These are phyloP conservation scores for Pseudogymnoascus sp. DNA, from an alignment of 2,329 filamentous ascomycete genomes.

Conservation along the genomic window DNA sequence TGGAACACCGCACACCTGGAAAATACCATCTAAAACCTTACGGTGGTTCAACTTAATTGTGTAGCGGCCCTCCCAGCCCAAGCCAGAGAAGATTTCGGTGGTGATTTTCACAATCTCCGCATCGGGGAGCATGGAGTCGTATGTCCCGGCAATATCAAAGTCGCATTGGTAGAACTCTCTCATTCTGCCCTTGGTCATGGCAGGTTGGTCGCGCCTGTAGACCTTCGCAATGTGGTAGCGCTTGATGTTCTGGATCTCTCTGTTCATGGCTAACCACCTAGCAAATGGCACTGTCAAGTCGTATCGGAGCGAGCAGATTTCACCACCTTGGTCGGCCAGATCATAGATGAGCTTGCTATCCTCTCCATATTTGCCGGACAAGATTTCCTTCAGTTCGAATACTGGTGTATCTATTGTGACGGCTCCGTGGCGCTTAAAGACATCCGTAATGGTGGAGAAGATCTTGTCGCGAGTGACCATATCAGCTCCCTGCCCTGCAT, in stretches of 20 bases:
- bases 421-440: conserved; percentile 78
- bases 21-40: conserved; percentile 87
- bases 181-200: conserved; percentile 87
- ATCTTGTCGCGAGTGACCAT: conserved; percentile 76
- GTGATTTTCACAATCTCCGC: conserved; percentile 81
- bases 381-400: conserved; percentile 80
- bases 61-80: conserved; percentile 57
- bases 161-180: conserved; percentile 97
- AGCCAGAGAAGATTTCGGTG: conserved; percentile 73
- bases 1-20: conserved; percentile 84
- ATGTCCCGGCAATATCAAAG: conserved; percentile 84
- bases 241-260: conserved; percentile 71
- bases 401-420: conserved; percentile 74
- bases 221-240: conserved; percentile 95
- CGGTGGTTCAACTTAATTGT: conserved; percentile 94
- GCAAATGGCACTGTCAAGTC: conserved; percentile 87
- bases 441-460: conserved; percentile 64
- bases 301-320: conserved; percentile 76
- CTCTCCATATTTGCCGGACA: conserved; percentile 86
- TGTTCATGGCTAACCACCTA: conserved; percentile 86
- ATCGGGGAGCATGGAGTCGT: conserved; percentile 87
- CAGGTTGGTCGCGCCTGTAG: conserved; percentile 71
- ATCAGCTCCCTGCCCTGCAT: conserved; percentile 59
- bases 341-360: conserved; percentile 91
- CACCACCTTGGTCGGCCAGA: conserved; percentile 78